Percentiles rank a stretch among this genome's conserved stretches.
Evolutionary conservation across 2,329 filamentous ascomycete genomes (phyloP).

Genomic region (Colletotrichum chrysophilum): DNA sequence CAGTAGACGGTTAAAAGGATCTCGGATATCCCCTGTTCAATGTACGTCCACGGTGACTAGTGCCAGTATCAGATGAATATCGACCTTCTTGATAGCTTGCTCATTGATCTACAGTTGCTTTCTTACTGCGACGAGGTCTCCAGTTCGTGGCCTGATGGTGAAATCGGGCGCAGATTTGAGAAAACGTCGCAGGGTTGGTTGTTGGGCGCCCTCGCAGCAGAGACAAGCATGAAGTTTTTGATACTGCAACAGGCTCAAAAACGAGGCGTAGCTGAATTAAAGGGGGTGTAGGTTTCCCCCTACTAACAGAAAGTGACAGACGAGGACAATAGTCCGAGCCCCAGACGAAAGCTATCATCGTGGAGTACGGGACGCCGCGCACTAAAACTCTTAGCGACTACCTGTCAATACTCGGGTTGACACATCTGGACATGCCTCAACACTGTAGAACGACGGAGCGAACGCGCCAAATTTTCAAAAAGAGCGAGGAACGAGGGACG

Average conservation of each 20-base stretch:
- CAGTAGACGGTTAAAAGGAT: not conserved
- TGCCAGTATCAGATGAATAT: fast-evolving
- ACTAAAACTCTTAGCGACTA: not conserved
- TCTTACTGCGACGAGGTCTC: not conserved
- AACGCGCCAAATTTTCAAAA: not conserved
- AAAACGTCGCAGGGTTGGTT: not conserved
- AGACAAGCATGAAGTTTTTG: not conserved
- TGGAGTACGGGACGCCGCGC: not conserved
- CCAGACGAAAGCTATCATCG: not conserved
- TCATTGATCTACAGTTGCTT: not conserved
- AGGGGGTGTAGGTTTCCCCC: not conserved
- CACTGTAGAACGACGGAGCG: not conserved
- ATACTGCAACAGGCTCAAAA: not conserved
- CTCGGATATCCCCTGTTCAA: not conserved
- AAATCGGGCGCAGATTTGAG: not conserved
- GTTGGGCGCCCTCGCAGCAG: not conserved
- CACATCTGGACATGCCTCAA: not conserved
- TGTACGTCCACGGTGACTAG: fast-evolving
- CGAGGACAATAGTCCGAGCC: not conserved
- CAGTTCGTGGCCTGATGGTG: not conserved
- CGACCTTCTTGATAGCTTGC: not conserved
- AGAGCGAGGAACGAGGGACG: not conserved
- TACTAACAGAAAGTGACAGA: not conserved
- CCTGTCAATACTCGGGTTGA: not conserved
- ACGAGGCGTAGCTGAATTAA: not conserved